Conservation (phyloP, 257 asterid genomes). For the Scutellaria barbata region DNA sequence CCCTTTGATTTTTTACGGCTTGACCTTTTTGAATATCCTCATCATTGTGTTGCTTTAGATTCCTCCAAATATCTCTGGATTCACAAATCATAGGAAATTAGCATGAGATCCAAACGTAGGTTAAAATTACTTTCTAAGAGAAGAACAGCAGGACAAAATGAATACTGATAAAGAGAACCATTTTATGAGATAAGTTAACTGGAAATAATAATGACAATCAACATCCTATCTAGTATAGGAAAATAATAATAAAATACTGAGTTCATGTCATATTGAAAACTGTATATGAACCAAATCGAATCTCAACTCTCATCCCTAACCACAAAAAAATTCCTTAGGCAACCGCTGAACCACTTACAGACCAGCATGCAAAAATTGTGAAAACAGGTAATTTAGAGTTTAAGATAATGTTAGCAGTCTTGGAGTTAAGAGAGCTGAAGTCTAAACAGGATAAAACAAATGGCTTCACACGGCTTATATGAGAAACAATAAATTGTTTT, state of each 20-base stretch:
- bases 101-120: slow-evolving; percentile 19
- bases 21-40: slow-evolving; percentile 83
- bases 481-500: slow-evolving; percentile 10
- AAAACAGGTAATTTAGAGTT: not conserved
- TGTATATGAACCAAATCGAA: not conserved
- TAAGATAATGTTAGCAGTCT: not conserved
- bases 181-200: not conserved
- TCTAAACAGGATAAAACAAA: not conserved
- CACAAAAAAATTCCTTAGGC: slow-evolving; percentile 6
- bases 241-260: not conserved
- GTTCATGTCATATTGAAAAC: not conserved
- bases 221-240: not conserved
- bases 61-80: slow-evolving; percentile 72
- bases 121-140: not conserved
- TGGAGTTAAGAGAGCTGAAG: not conserved
- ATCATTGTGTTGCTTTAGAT: slow-evolving; percentile 71
- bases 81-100: slow-evolving; percentile 30
- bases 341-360: not conserved
- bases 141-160: slow-evolving; percentile 16
- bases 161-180: not conserved
- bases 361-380: not conserved
- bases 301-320: not conserved
- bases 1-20: slow-evolving; percentile 93
- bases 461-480: not conserved
- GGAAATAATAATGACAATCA: slow-evolving; percentile 8